Base-by-base conservation (phyloP, 768 basidiomycete species). In the Pleurotus eryngii region DNA sequence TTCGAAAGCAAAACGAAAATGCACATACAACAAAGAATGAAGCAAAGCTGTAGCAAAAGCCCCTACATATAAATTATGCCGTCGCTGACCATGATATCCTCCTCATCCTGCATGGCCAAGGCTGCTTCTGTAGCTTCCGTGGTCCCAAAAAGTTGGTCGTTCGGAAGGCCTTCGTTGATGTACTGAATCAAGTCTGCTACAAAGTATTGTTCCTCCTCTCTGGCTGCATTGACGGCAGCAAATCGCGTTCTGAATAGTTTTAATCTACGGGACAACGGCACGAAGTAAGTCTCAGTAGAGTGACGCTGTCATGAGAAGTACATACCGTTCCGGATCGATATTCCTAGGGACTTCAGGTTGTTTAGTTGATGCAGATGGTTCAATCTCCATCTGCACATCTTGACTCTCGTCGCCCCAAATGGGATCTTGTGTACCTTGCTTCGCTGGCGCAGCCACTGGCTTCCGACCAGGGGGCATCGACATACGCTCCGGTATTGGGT, bases 51-150 rank as follows among this genome's bases (percentile, higher is more conserved):
- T 17, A 17, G n/a, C n/a, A 45, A 45, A 26, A 35, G 30, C 20
- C 75, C 92, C 57, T 93, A 83, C 70, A 86, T 92, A 76, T 95
- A 95, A 54, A 95, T 81, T 57, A 92, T 85, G 30, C 87, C 90
- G 30, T 90, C 92, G 61, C 87, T 89, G 64, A 93, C 78, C 90
- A 97, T 92, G 60, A 98, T 76, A 70, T 95, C 89, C 55, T 92
- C 86, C 11, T 75, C 76, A 15, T 87, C 86, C 24, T 81, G 80
- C 95, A 98, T 97, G 37, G 76, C 70, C 61, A 83, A 77, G 57
- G 88, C 86, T 20, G 86, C 84, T 55, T 78, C 76, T 4, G 83
- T 84, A 1, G 90, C 96, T 70, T 98, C 96, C 11, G 80, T 77
- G 0, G 85, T 88, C 2, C 91, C 89, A 70, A 92, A 98, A 39